Evolutionary conservation across 139 green algal genomes (phyloP).

Genomic region (Picochlorum sp.): DNA sequence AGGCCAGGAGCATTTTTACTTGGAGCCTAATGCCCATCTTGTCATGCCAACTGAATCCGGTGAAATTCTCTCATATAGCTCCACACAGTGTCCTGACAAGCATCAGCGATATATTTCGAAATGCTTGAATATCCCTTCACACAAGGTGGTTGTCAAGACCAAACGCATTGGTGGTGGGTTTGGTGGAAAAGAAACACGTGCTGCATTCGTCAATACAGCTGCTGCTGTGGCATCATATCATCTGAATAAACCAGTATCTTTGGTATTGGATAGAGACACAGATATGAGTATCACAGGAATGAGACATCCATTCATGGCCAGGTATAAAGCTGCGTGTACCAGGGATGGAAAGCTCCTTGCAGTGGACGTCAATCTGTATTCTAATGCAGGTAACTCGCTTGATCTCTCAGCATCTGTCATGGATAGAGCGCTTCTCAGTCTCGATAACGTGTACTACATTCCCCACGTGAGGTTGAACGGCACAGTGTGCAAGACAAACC

Average conservation of each 20-base stretch:
- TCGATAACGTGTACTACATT: slow-evolving; percentile 49
- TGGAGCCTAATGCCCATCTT: slow-evolving; percentile 77
- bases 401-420: slow-evolving; percentile 78
- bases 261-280: slow-evolving; percentile 82
- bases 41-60: slow-evolving; percentile 77
- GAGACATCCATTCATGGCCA: slow-evolving; percentile 75
- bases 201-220: slow-evolving; percentile 60
- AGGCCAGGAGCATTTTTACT: slow-evolving; percentile 92
- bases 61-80: slow-evolving; percentile 67
- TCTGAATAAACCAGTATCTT: slow-evolving; percentile 54
- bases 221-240: slow-evolving; percentile 71
- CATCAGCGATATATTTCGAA: slow-evolving; percentile 69
- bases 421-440: slow-evolving; percentile 85
- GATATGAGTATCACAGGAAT: slow-evolving; percentile 89
- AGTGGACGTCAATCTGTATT: slow-evolving; percentile 75
- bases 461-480: slow-evolving; percentile 51
- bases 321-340: slow-evolving; percentile 73
- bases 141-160: slow-evolving; percentile 79
- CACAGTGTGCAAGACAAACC: slow-evolving; percentile 76
- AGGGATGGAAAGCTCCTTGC: slow-evolving; percentile 59
- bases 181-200: slow-evolving; percentile 93
- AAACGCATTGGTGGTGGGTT: slow-evolving; percentile 94
- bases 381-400: slow-evolving; percentile 78
- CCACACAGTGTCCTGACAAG: slow-evolving; percentile 75
- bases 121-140: slow-evolving; percentile 68